Base-by-base conservation (phyloP, 1,284 basidiomycete species). In the Irpex sp. region DNA sequence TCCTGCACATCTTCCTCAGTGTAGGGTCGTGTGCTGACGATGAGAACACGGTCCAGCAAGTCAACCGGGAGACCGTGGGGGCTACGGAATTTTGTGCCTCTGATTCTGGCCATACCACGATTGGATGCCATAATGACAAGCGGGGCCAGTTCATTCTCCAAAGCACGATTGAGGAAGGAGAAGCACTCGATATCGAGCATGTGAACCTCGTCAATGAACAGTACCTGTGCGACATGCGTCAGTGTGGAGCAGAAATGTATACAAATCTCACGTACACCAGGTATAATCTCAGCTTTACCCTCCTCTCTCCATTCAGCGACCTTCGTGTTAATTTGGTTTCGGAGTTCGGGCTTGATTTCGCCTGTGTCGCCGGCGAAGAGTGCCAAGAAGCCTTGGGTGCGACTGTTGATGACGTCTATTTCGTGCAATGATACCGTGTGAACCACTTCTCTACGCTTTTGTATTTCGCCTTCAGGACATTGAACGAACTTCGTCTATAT, bases 141-240 rank as follows among this genome's bases (percentile, higher is more conserved):
- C 0, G 97, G 97, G 1, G 96, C 90, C 3, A 98, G 82, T 68
- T 97, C 96, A 67, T 90, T 91, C 75, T 99, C 97, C 57, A 99
- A 82, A 4, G 97, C 97, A 52, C 97, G 88, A 77, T 99, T 99
- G 66, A 99, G 82, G 85, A 97, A 99, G 6, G 96, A 97, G 83
- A 98, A 98, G 75, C 97, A 99, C 77, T 99, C 97, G 67, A 99
- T 97, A 76, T 99, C 97, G 67, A 99, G 89, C 97, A 99, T 99
- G 82, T 99, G 97, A 15, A 98, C 96, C 78, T 98, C 94, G 75
- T 95, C 93, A 69, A 95, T 95, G 79, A 96, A 95, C 15, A 96
- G 80, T 9, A 95, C 92, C 92, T 94, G 69, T 37, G 51, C 9
- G 34, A 34, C 36, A 36, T 11, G 15, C n/a, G 8, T 55, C 2